Evolutionary conservation across 352 stramenopile genomes (phyloP).

Genomic region (Elongisporangium anandrum): DNA sequence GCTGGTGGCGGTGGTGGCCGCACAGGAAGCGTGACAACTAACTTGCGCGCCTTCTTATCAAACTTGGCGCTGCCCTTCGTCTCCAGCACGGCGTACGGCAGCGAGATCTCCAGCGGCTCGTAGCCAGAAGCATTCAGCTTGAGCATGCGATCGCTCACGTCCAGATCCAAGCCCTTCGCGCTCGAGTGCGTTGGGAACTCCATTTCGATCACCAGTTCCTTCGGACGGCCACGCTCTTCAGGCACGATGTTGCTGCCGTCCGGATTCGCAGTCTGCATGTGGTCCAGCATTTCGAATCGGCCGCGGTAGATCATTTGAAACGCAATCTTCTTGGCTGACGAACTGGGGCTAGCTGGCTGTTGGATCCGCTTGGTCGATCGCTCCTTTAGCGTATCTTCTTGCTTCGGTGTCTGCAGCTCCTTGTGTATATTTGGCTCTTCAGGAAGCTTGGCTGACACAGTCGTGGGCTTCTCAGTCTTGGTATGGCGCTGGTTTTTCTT

Average conservation of each 20-base stretch:
- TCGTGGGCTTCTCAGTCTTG: constrained; percentile 3
- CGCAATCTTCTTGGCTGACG: constrained; percentile 36
- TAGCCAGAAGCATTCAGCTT: constrained; percentile 41
- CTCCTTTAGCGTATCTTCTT: background rate
- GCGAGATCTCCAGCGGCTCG: constrained; percentile 38
- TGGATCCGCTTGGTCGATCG: background rate
- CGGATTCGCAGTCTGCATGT: constrained; percentile 52
- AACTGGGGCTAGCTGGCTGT: background rate
- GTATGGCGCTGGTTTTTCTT: constrained; percentile 1
- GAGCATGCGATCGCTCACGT: constrained; percentile 53
- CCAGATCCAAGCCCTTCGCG: constrained; percentile 55
- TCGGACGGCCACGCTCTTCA: constrained; percentile 33
- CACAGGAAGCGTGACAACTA: constrained; percentile 81
- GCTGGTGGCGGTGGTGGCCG: constrained; percentile 36
- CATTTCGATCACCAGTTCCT: constrained; percentile 66
- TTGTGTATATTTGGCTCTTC: background rate
- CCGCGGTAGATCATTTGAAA: constrained; percentile 64
- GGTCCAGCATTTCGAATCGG: constrained; percentile 65
- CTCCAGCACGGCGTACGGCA: constrained; percentile 80
- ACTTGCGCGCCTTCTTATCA: constrained; percentile 67
- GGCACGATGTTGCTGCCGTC: constrained; percentile 18
- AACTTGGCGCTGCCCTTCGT: constrained; percentile 76
- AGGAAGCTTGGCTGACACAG: constrained; percentile 7
- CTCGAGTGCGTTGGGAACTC: constrained; percentile 49
- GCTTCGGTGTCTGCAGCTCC: constrained; percentile 6